Percentiles rank a stretch among this genome's conserved stretches.
phyloP scores from a whole-genome alignment of 805 yeast genomes.

The Candida sakaeoensis region DNA sequence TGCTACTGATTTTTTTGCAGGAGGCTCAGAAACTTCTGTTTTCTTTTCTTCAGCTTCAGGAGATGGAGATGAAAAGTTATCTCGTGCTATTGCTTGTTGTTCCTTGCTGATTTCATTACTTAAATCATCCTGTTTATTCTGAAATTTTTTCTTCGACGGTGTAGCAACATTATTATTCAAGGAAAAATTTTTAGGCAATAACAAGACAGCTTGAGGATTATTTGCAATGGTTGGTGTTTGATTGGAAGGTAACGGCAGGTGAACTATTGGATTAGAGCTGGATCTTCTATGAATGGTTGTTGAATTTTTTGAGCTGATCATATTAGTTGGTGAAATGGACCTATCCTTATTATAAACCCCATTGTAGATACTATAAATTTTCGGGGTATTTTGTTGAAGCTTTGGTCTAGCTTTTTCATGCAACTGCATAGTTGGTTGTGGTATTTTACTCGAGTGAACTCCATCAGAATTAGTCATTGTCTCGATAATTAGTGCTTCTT shows the following conservation, averaged over 20 bases:
- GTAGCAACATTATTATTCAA: slow-evolving; percentile 15
- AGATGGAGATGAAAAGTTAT: slow-evolving; percentile 3
- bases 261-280: slow-evolving; percentile 25
- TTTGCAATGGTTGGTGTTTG: slow-evolving; percentile 10
- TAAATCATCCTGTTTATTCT: slow-evolving; percentile 14
- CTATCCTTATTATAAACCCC: slow-evolving; percentile 13
- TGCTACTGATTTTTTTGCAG: slow-evolving; percentile 1
- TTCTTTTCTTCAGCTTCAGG: slow-evolving; percentile 1
- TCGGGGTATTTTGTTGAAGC: background rate
- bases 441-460: background rate
- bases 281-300: slow-evolving; percentile 25
- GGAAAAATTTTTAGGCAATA: slow-evolving; percentile 48
- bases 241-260: slow-evolving; percentile 11
- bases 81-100: background rate
- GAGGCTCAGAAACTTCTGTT: background rate
- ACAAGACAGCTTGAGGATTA: slow-evolving; percentile 44
- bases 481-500: slow-evolving; percentile 63
- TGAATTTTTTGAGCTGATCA: slow-evolving; percentile 5
- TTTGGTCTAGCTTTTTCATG: background rate
- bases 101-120: slow-evolving; percentile 1
- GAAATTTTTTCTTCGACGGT: slow-evolving; percentile 18
- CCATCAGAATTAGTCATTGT: slow-evolving; percentile 11
- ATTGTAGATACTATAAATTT: background rate
- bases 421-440: background rate
- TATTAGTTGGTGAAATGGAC: slow-evolving; percentile 23